Evolutionary conservation across 305 asterid species (phyloP), one percentile per base, ranked within the genome.

Genomic region (Fraxinus sp.): DNA sequence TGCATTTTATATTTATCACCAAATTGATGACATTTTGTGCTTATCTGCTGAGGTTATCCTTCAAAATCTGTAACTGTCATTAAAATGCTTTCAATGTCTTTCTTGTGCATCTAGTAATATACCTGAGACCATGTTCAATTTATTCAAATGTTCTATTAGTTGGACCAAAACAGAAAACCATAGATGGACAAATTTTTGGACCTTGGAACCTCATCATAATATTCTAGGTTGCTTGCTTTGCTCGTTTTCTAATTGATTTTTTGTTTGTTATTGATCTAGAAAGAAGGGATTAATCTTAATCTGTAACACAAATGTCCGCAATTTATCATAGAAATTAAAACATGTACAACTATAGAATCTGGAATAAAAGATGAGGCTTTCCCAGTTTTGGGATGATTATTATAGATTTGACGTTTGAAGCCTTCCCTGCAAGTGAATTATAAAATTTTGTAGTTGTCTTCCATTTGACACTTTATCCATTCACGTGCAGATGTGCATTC

Each of bases 401-500:
- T 24, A 24, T 20, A 66, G 22, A 30, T 26, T 37, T 74, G 10
- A 64, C 37, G 10, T 79, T 68, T 49, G 74, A 41, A 68, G 71
- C 59, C 70, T 39, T 70, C 28, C 4, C 4, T 14, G 35, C 79
- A 62, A 77, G 62, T 59, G 70, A 41, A 46, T 2, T 59, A 52
- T 82, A 66, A 36, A 24, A 1, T 33, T 77, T 14, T 28, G 4
- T 37, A 24, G 18, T 79, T 36, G n/a, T 30, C 32, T 41, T 6
- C 68, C 4, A 49, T 52, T 82, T 70, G 20, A 82, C 73, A 74
- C 35, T 49, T 13, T 32, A 35, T 78, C 44, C 71, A 77, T 77
- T 30, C 64, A 73, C 64, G 36, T 75, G 87, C 94, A 95, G 98
- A 91, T 95, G 91, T 95, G 98, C 87, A 77, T 91, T 88, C 92